These are phyloP conservation scores for Rhodotorula toruloides DNA, from an alignment of 768 basidiomycete genomes.

Conservation along the genomic window DNA sequence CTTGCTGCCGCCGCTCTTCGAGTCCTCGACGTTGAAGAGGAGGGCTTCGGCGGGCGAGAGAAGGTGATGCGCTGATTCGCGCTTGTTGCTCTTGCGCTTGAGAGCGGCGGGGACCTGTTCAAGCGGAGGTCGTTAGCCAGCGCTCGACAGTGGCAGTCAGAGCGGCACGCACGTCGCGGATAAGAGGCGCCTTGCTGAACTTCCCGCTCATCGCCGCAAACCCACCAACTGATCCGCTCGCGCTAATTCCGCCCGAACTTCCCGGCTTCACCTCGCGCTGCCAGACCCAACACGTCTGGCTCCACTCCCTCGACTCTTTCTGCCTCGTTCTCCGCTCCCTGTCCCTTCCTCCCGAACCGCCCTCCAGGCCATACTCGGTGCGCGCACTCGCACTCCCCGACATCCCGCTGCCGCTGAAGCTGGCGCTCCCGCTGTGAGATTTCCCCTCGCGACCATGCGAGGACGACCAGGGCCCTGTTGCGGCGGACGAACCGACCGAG, in stretches of 20 bases:
- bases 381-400: slow-evolving; percentile 1
- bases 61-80: slow-evolving; percentile 33
- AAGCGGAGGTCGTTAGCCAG: neutral
- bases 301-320: slow-evolving; percentile 36
- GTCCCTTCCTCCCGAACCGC: neutral
- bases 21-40: slow-evolving; percentile 26
- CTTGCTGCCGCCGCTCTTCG: slow-evolving; percentile 6
- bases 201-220: too few relatives aligned
- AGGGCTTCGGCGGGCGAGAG: slow-evolving; percentile 32
- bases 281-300: slow-evolving; percentile 37
- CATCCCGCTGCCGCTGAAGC: neutral
- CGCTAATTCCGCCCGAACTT: neutral
- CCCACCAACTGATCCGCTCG: too few relatives aligned
- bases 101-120: slow-evolving; percentile 31
- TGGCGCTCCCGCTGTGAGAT: too few relatives aligned
- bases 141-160: neutral
- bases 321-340: slow-evolving; percentile 8
- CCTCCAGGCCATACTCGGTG: slow-evolving; percentile 13
- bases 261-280: neutral
- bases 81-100: slow-evolving; percentile 33
- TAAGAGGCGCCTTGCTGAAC: slow-evolving; percentile 32
- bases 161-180: slow-evolving; percentile 15
- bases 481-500: slow-evolving; percentile 19
- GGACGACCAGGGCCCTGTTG: too few relatives aligned
- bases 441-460: too few relatives aligned